Evolutionary conservation across 225 moss, liverwort and hornwort species (phyloP).

Genomic region (Sphagnum contortum): DNA sequence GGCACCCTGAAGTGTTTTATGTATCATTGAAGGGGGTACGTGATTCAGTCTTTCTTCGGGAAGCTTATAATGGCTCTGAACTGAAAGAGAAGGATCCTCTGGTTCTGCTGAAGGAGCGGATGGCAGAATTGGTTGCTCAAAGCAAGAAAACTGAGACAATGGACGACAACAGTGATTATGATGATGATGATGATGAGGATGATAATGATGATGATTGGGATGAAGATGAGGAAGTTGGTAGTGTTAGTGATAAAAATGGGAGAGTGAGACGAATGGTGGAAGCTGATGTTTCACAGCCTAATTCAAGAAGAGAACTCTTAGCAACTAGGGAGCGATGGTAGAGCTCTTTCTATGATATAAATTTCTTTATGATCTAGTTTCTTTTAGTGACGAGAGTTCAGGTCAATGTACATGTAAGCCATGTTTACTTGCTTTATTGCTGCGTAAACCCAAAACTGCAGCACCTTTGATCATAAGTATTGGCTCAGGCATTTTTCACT

Average conservation of each 20-base stretch:
- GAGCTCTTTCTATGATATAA: background rate
- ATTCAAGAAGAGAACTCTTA: background rate
- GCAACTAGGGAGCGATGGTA: conserved; percentile 44
- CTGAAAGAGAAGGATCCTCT: conserved; percentile 72
- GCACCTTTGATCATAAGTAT: no score
- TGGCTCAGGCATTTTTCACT: no score
- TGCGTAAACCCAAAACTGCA: no score
- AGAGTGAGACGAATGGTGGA: conserved; percentile 4
- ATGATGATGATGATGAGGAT: conserved; percentile 20
- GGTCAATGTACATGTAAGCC: no score
- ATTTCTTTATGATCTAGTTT: no score
- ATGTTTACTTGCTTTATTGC: no score
- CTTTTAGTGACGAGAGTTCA: no score
- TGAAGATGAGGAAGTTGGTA: conserved; percentile 8
- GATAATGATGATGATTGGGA: conserved; percentile 19
- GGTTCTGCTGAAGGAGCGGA: conserved; percentile 54
- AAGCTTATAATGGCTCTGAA: conserved; percentile 60
- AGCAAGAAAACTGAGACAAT: conserved; percentile 24
- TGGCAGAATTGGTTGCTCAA: conserved; percentile 39
- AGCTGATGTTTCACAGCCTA: conserved; percentile 8
- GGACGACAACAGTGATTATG: conserved; percentile 34
- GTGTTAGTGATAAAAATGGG: background rate
- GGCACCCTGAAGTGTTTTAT: conserved; percentile 86
- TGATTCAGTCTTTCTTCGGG: conserved; percentile 84
- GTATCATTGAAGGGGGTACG: conserved; percentile 74